Conservation (phyloP, 805 yeast species). For the Metschnikowia chrysomelidarum region DNA sequence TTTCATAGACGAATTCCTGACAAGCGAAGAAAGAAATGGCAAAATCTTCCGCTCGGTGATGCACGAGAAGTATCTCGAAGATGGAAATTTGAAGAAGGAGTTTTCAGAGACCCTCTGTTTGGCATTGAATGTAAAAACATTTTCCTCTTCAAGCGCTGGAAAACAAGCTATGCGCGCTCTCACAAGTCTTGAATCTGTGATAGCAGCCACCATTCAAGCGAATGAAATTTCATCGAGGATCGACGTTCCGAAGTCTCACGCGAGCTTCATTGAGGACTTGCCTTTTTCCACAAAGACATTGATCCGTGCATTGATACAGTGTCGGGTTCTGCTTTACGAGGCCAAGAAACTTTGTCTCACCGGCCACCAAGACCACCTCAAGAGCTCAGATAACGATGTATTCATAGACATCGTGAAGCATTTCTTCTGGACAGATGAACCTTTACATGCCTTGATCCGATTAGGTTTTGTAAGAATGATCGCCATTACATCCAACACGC, state of each 20-base stretch:
- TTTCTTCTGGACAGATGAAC: conserved; percentile 46
- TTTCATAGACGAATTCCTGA: conserved; percentile 1
- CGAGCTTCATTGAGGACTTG: conserved; percentile 25
- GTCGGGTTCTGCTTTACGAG: conserved; percentile 19
- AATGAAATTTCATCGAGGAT: conserved; percentile 58
- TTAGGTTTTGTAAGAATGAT: conserved; percentile 30
- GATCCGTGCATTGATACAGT: conserved; percentile 44
- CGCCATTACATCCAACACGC: conserved; percentile 19
- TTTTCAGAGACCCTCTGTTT: not conserved
- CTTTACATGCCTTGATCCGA: conserved; percentile 37
- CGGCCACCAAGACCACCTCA: not conserved
- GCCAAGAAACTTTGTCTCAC: conserved; percentile 6
- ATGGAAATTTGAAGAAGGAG: conserved; percentile 2
- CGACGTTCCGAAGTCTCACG: conserved; percentile 30
- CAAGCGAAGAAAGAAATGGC: not conserved
- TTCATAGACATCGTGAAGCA: conserved; percentile 39
- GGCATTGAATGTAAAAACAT: not conserved
- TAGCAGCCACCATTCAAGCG: conserved; percentile 53
- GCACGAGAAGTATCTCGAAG: not conserved
- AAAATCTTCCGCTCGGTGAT: conserved; percentile 2
- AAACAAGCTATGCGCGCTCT: not conserved
- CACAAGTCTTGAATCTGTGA: conserved; percentile 4
- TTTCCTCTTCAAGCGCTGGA: not conserved
- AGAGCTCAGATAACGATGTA: conserved; percentile 23
- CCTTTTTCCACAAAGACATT: conserved; percentile 31